A percentile compares a stretch with the other conserved stretches of the same genome.
Conservation (phyloP, 371 early-diverging fungal genomes). For the Smittium culicis region DNA sequence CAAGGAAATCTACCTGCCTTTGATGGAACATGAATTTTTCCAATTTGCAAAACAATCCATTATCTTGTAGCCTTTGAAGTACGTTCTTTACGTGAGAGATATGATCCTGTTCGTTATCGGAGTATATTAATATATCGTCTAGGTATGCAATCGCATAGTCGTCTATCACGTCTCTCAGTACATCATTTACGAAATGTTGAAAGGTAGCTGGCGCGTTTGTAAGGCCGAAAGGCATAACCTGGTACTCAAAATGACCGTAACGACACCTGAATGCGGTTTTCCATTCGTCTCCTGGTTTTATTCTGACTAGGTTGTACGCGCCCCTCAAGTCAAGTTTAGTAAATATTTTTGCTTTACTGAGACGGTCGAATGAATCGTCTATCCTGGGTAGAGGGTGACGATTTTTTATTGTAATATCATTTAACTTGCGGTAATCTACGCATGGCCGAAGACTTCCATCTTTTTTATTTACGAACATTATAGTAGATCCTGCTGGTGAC, state of each 20-base stretch:
- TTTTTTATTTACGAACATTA: constrained; percentile 35
- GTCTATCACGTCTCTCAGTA: constrained; percentile 26
- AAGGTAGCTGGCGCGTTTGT: constrained; percentile 34
- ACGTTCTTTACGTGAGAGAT: constrained; percentile 26
- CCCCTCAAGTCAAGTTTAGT: constrained; percentile 22
- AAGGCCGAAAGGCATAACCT: constrained; percentile 38
- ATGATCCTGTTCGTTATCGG: constrained; percentile 33
- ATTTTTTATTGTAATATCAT: constrained; percentile 26
- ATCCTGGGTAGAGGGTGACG: constrained; percentile 25
- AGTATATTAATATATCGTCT: constrained; percentile 44
- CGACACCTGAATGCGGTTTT: constrained; percentile 39
- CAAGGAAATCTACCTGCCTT: constrained; percentile 30
- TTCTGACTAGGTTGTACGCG: constrained; percentile 31
- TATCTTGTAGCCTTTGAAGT: constrained; percentile 18
- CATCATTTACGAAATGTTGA: constrained; percentile 25
- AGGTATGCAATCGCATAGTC: constrained; percentile 34
- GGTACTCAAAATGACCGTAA: constrained; percentile 33
- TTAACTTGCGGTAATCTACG: constrained; percentile 28
- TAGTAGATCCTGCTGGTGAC: constrained; percentile 20
- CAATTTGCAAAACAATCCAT: constrained; percentile 16
- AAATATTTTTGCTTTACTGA: constrained; percentile 13
- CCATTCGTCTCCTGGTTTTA: constrained; percentile 16
- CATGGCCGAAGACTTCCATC: constrained; percentile 26
- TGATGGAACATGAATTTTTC: constrained; percentile 38
- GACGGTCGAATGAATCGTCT: constrained; percentile 23